Evolutionary conservation across 805 yeast species (phyloP).

Genomic region (Metschnikowia chrysomelidarum): DNA sequence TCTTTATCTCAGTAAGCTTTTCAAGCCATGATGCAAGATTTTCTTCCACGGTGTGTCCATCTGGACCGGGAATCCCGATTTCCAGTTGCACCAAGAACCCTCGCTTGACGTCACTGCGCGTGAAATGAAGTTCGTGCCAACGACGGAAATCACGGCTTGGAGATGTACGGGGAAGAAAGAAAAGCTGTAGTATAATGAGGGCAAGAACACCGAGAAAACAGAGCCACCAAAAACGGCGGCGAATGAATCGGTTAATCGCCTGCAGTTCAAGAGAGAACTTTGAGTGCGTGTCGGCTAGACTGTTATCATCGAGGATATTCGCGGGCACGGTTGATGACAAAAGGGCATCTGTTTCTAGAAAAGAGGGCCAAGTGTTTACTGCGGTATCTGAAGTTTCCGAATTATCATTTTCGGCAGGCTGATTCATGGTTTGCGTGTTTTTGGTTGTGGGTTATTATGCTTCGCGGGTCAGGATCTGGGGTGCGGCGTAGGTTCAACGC

Average conservation of each 20-base stretch:
- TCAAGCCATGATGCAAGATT: conserved; percentile 27
- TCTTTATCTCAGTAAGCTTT: conserved; percentile 27
- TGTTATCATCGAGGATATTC: neutral
- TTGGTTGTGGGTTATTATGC: no score
- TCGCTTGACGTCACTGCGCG: conserved; percentile 69
- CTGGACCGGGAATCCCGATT: conserved; percentile 14
- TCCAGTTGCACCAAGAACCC: conserved; percentile 41
- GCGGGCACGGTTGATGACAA: no score
- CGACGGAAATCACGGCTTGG: conserved; percentile 77
- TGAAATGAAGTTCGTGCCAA: conserved; percentile 61
- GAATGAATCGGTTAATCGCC: conserved; percentile 3
- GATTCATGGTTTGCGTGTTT: no score
- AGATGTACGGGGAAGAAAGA: conserved; percentile 83
- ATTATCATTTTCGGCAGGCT: no score
- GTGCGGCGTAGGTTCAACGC: no score
- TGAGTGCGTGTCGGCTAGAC: conserved; percentile 6
- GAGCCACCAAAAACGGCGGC: conserved; percentile 42
- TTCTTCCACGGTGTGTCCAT: conserved; percentile 25
- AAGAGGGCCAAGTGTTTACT: no score
- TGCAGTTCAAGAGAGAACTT: conserved; percentile 9
- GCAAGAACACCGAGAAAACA: conserved; percentile 50
- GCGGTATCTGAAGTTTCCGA: no score
- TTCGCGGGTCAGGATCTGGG: no score
- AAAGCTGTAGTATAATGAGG: conserved; percentile 56
- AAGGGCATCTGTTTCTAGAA: no score